Percentiles rank a stretch among this genome's conserved stretches.
These are phyloP conservation scores for Claviceps humidiphila DNA, from an alignment of 2,329 filamentous ascomycete species.

Conservation along the genomic window DNA sequence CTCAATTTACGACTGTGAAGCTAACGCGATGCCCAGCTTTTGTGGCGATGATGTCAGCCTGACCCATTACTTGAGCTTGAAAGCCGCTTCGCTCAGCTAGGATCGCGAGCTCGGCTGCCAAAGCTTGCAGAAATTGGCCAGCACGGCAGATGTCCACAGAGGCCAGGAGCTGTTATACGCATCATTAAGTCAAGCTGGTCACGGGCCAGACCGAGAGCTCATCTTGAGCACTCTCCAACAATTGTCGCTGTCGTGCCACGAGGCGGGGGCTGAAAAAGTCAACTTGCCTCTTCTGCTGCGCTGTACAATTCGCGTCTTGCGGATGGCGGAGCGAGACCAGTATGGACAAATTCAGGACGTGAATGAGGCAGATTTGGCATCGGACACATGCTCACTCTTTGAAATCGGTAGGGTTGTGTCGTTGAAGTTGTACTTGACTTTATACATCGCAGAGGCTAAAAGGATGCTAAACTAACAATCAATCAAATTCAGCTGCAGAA, in stretches of 20 bases:
- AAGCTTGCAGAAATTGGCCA: conserved; percentile 44
- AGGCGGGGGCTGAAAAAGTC: conserved; percentile 8
- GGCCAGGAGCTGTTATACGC: conserved; percentile 56
- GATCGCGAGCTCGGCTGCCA: conserved; percentile 46
- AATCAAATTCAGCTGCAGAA: conserved; percentile 13
- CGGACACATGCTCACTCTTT: conserved; percentile 42
- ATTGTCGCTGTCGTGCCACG: conserved; percentile 16
- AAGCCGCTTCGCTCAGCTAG: conserved; percentile 46
- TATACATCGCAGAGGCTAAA: neutral
- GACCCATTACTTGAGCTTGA: conserved; percentile 65
- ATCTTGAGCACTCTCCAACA: conserved; percentile 28
- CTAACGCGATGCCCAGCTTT: conserved; percentile 39
- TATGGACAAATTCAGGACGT: conserved; percentile 7
- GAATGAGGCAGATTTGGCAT: conserved; percentile 12
- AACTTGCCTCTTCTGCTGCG: conserved; percentile 25
- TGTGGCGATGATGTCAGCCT: conserved; percentile 45
- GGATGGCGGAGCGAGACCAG: conserved; percentile 26
- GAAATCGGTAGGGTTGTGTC: conserved; percentile 23
- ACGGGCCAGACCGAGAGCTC: conserved; percentile 46
- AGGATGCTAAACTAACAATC: neutral
- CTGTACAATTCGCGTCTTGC: conserved; percentile 40
- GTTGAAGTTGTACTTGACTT: too few relatives aligned
- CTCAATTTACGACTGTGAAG: conserved; percentile 27
- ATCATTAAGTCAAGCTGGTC: conserved; percentile 65
- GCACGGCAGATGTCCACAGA: conserved; percentile 31